Base-by-base conservation (phyloP, 2,329 filamentous ascomycete species). In the Cercospora canescens region DNA sequence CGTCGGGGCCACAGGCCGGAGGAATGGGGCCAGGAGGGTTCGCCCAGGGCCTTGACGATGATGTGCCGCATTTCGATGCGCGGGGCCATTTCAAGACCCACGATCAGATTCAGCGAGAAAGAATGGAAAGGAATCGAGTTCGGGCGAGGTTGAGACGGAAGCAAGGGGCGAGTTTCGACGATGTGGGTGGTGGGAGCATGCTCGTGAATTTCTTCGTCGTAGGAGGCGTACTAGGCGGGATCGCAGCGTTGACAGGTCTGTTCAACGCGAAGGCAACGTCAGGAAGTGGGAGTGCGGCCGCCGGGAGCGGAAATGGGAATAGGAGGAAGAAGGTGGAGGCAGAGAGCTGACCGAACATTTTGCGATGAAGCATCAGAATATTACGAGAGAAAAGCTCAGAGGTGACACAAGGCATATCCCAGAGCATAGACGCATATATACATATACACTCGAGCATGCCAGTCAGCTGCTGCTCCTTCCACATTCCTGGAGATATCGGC, bases 41-140 rank as follows among this genome's bases (percentile, higher is more conserved):
- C 82, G 87, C 87, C 0, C 83, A 84, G 2, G 89, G 79, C 1
- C 73, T 77, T 60, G 78, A 81, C 34, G 81, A 87, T 63, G 83
- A 88, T 35, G 83, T 93, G 34, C 87, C 88, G 70, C 91, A 97
- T 80, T 99, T 97, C 72, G 90, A 98, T 80, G 86, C 86, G 45
- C 82, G 81, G 48, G 84, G 85, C 9, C 94, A 97, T 79, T 87
- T 88, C 72, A 84, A 87, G 68, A 96, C 92, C 66, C 92, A 96
- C 69, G 83, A 85, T 58, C 82, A 85, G 35, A 84, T 91, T 8
- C 73, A 75, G 67, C 65, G 66, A 57, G 70, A 64, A 21, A 57
- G 72, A 48, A 71, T 73, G 18, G 32, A 63, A 24, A 58, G 62
- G 30, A 55, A 62, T 45, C 60, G 60, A 0, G 34, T 39, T 2